A percentile compares a stretch with the other conserved stretches of the same genome.
Evolutionary conservation across 2,329 filamentous ascomycete species (phyloP).

Genomic region (Cladobotryum mycophilum): DNA sequence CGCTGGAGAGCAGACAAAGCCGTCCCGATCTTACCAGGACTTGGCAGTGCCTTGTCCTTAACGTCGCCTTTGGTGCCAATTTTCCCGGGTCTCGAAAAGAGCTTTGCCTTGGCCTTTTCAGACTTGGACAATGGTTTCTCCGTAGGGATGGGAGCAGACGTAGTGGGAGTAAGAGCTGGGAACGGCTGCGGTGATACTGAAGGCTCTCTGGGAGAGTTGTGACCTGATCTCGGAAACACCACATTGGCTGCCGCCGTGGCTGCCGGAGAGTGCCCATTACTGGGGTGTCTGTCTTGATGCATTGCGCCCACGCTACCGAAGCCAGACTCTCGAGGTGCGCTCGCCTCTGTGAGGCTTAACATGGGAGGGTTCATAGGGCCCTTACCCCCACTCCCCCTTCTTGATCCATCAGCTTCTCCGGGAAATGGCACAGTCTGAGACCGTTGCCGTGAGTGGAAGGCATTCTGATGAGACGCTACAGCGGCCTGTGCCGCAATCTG

Average conservation of each 20-base stretch:
- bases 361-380: conserved; percentile 56
- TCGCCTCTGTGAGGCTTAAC: conserved; percentile 59
- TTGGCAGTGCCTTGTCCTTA: conserved; percentile 62
- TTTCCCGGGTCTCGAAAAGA: conserved; percentile 73
- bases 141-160: conserved; percentile 30
- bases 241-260: conserved; percentile 62
- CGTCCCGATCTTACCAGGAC: conserved; percentile 64
- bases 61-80: conserved; percentile 63
- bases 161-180: conserved; percentile 32
- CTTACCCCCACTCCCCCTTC: conserved; percentile 39
- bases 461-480: conserved; percentile 57
- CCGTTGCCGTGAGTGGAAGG: conserved; percentile 54
- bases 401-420: conserved; percentile 34
- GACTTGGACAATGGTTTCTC: conserved; percentile 53
- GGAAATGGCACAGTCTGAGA: conserved; percentile 66
- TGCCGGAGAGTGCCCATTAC: conserved; percentile 56
- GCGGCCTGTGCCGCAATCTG: conserved; percentile 77
- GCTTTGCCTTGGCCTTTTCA: conserved; percentile 73
- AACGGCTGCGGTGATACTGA: conserved; percentile 28
- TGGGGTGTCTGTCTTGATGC: conserved; percentile 48
- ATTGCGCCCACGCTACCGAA: conserved; percentile 47
- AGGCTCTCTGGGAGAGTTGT: conserved; percentile 42
- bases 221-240: conserved; percentile 62
- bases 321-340: conserved; percentile 50
- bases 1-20: conserved; percentile 60